Percentiles rank a stretch among this genome's conserved stretches.
Conservation (phyloP, 768 basidiomycete species). For the Tylopilus plumbeoviolaceoides region DNA sequence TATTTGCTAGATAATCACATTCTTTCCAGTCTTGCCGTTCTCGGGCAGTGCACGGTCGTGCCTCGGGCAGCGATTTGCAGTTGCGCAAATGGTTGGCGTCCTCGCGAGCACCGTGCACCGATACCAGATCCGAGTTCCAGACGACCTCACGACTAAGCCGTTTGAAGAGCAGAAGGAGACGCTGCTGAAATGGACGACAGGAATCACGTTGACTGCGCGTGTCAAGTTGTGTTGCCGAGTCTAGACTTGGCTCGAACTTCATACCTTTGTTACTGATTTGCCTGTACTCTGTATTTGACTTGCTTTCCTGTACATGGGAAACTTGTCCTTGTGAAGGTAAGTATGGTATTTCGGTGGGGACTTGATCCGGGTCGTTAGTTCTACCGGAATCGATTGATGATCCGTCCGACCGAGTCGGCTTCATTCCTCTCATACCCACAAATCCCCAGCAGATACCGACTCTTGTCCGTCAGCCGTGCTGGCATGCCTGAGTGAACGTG, state of each 20-base stretch:
- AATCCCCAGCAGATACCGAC: too few species aligned
- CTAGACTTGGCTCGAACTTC: background rate
- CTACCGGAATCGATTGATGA: too few species aligned
- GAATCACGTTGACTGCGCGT: constrained; percentile 29
- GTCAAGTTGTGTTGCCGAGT: constrained; percentile 22
- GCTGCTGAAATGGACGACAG: constrained; percentile 36
- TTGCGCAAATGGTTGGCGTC: constrained; percentile 39
- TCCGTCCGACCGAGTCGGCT: too few species aligned
- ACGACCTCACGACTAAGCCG: constrained; percentile 27
- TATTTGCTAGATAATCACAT: background rate
- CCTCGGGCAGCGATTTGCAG: constrained; percentile 48
- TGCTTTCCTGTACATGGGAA: background rate
- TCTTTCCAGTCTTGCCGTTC: constrained; percentile 38
- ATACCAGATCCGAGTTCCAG: constrained; percentile 40
- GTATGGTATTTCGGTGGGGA: too few species aligned
- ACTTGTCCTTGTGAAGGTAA: too few species aligned
- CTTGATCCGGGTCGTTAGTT: too few species aligned
- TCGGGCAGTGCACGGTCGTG: constrained; percentile 43
- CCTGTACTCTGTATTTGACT: background rate
- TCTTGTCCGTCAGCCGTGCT: too few species aligned
- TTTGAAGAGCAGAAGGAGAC: constrained; percentile 32
- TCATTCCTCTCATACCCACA: too few species aligned
- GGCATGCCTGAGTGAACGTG: too few species aligned
- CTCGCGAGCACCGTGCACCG: constrained; percentile 41
- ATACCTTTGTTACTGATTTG: background rate